These are phyloP conservation scores for Ophiobolus disseminans DNA, from an alignment of 2,329 filamentous ascomycete genomes.

Conservation along the genomic window DNA sequence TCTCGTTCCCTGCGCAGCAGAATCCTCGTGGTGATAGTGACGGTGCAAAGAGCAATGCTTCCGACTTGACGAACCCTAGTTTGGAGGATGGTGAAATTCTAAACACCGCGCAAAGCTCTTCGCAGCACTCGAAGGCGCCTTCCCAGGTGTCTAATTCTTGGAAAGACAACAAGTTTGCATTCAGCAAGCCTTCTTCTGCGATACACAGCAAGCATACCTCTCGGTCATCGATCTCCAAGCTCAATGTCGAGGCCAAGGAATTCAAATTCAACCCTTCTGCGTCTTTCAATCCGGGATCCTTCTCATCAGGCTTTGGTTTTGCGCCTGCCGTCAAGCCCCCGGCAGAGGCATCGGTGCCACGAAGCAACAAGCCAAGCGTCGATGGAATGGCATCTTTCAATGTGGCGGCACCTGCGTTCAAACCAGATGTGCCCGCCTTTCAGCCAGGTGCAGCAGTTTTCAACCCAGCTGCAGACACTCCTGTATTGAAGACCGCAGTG, in stretches of 20 bases:
- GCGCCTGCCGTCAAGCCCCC: slow-evolving; percentile 52
- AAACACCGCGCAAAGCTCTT: slow-evolving; percentile 28
- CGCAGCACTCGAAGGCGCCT: slow-evolving; percentile 46
- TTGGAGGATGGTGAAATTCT: slow-evolving; percentile 42
- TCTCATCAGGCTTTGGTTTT: slow-evolving; percentile 51
- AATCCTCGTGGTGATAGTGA: slow-evolving; percentile 49
- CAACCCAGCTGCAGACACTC: slow-evolving; percentile 25
- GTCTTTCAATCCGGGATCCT: slow-evolving; percentile 58
- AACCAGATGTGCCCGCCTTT: slow-evolving; percentile 64
- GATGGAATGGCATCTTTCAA: slow-evolving; percentile 64
- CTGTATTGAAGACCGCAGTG: slow-evolving; percentile 36
- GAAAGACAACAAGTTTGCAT: slow-evolving; percentile 46
- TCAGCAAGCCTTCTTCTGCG: slow-evolving; percentile 40
- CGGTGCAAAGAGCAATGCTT: slow-evolving; percentile 50
- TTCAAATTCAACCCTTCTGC: slow-evolving; percentile 75
- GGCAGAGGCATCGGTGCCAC: slow-evolving; percentile 56
- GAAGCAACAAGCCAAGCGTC: slow-evolving; percentile 49
- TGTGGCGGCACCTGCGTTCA: slow-evolving; percentile 73
- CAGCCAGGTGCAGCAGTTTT: slow-evolving; percentile 8
- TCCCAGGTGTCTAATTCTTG: slow-evolving; percentile 47
- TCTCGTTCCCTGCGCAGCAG: slow-evolving; percentile 39
- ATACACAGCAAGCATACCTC: slow-evolving; percentile 65
- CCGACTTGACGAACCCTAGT: slow-evolving; percentile 49
- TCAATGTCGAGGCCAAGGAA: slow-evolving; percentile 89
- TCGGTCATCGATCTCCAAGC: slow-evolving; percentile 74